Base-by-base conservation (phyloP, 2,329 filamentous ascomycete species). In the Gnomoniopsis smithogilvyi region DNA sequence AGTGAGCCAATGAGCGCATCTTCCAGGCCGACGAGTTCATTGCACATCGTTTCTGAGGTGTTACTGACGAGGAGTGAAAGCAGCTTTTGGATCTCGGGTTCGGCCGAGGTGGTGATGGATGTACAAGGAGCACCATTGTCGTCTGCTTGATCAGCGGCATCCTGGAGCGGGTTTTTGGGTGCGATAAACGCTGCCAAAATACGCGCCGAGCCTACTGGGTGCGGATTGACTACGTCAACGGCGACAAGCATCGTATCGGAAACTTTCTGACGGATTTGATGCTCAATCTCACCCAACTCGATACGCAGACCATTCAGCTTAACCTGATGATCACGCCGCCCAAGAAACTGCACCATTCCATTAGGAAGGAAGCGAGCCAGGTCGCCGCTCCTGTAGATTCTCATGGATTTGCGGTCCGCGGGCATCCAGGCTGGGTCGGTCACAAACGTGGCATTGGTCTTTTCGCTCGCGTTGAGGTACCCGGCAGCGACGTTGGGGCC, bases 291-390 rank as follows among this genome's bases (percentile, higher is more conserved):
- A 17, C 72, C 76, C 55, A 77, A 68, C 68, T 76, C 82, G 59
- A 79, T 70, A 60, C 78, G 64, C 53, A 73, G 79, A 49, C 82
- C 83, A 36, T 76, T 73, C 12, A 82, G 67, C 64, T 82, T 82
- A 41, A 81, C 71, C 64, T 81, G 79, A 1, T 73, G 73, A 64
- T 82, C 79, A 55, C 76, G 77, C 48, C 80, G 73, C 47, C 78
- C 78, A 48, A 78, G 55, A 54, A 69, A 71, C 3, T 68, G 50
- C n/a, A 75, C 63, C 47, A 43, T 62, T 8, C 70, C 68, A 48
- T 73, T 64, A 15, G 61, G 60, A 41, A 67, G 59, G 21, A 70
- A 72, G 33, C 63, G 61, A 21, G 63, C 72, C 15, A 74, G 62
- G 56, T 75, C 72, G n/a, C 73, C 73, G 1, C 70, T 73, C 46